Base-by-base conservation (phyloP, 139 green algal genomes). In the Yamagishiella unicocca region DNA sequence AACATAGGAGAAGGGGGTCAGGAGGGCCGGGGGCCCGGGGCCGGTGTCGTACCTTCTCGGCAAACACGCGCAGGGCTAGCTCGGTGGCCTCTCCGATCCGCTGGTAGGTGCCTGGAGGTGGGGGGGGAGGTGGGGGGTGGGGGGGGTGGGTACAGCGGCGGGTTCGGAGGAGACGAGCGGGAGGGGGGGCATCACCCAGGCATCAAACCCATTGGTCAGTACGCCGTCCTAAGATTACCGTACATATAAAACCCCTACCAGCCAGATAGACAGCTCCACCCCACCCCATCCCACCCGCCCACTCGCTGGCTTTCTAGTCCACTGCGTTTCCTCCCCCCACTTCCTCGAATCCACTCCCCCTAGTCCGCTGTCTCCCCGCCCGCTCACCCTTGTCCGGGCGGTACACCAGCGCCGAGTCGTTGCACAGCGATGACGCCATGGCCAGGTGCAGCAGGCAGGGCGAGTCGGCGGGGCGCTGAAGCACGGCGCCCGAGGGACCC, bases 71-170 rank as follows among this genome's bases (percentile, higher is more conserved):
- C 71, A 98, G 89, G 22, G 96, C 96, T 29, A 96, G 93, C 91
- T 99, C 97, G 5, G 97, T 99, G 0, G 96, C 92, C 92, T 97
- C 92, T 0, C 97, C 97, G 9, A 98, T 93, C 22, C 92, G 93
- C 62, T 95, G 87, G 82, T 97, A 96, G 35, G 68, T 90, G 55
- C 87, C 87, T 90, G 78, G 1, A 19, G 25, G 3, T 9, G 22
- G 5, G n/a, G 4, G 62, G 21, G 62, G 22, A 71, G 21, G 62
- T 10, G 62, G 62, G 2, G 10, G 5, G 12, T 7, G n/a, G n/a
- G n/a, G n/a, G n/a, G n/a, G n/a, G n/a, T n/a, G n/a, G n/a, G n/a
- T n/a, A n/a, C n/a, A n/a, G n/a, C n/a, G n/a, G n/a, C n/a, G n/a
- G n/a, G n/a, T n/a, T n/a, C n/a, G n/a, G n/a, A n/a, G n/a, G n/a